Evolutionary conservation across 202 grass and related monocot genomes (phyloP), one percentile per base, ranked within the genome.

Genomic region (Setaria italica): DNA sequence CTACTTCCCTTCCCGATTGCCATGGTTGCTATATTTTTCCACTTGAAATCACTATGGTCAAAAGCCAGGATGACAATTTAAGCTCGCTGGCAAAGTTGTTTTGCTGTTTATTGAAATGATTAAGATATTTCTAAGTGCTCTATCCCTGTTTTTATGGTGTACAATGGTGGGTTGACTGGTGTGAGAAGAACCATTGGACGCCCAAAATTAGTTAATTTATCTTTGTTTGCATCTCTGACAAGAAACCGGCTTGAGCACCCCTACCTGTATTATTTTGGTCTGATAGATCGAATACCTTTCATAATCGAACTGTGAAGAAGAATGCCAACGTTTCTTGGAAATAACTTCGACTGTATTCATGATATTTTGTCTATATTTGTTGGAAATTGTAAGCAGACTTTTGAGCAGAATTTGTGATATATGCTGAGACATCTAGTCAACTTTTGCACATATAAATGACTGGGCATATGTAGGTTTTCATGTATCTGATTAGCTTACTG

Each of bases 41-140:
- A 74, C 11, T 81, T 69, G 45, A 75, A 81, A 77, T 53, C 58
- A 32, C 20, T 43, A 65, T 78, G 56, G 35, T 20, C 69, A 72
- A 66, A 51, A 32, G 10, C 6, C 13, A 50, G 41, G 20, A 60
- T 68, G 15, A 68, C 11, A 85, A 67, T 50, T 84, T 89, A 85
- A 58, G 76, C 30, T 89, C 41, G 19, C 12, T 75, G 17, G 17
- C 63, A 35, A 34, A 62, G n/a, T 20, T 62, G 20, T 68, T 80
- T 82, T 78, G n/a, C 16, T 1, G 6, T 73, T 57, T 4, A 20
- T 49, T 20, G 59, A 82, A 69, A 90, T 35, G 74, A 72, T 51
- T 19, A 58, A 74, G 59, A 72, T 34, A 76, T 79, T 29, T 82
- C 5, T 30, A 68, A 55, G 11, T 57, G 35, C 29, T 48, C 0